Evolutionary conservation across 495 filamentous ascomycete species (phyloP), one percentile per base, ranked within the genome.

Genomic region (Geoglossum glabrum): DNA sequence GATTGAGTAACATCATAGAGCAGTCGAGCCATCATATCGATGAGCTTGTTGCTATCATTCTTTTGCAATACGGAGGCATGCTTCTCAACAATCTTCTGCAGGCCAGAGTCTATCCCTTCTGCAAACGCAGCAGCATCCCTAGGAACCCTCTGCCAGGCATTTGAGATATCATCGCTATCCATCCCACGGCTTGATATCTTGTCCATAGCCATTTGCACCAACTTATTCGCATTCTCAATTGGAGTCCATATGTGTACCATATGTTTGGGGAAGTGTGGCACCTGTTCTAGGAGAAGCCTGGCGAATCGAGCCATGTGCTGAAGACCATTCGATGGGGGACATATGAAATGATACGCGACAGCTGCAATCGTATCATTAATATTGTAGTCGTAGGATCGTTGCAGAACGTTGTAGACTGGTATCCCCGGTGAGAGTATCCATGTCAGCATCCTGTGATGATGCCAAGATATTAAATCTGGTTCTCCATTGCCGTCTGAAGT

Each of bases 401-500:
- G 55, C 13, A 66, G 36, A 31, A 57, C 43, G 30, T 61, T 62
- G 63, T 65, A 68, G 21, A 67, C 57, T 5, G 31, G 31, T 27
- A 55, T 43, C 10, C 56, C 59, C 30, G 34, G 25, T 11, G 15
- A 59, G 33, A 66, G 52, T 36, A 66, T 30, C 28, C 36, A 31
- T 15, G 36, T 30, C 25, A 68, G 46, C 19, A 56, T 27, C 6
- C 30, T 30, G 8, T 67, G 51, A 57, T 66, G 68, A 50, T 46
- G 54, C 21, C 59, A 45, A 8, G 66, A 68, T n/a, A 68, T 45
- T 13, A 68, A 49, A 31, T 68, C 66, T 13, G 62, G 66, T n/a
- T 59, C 59, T n/a, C 31, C 58, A n/a, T 57, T 60, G 13, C 56
- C 34, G 30, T 63, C 62, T 9, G 47, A 30, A 3, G 58, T 45